Percentiles rank a stretch among this genome's conserved stretches.
phyloP scores from a whole-genome alignment of 345 rosid species.

The Sapria himalayana region DNA sequence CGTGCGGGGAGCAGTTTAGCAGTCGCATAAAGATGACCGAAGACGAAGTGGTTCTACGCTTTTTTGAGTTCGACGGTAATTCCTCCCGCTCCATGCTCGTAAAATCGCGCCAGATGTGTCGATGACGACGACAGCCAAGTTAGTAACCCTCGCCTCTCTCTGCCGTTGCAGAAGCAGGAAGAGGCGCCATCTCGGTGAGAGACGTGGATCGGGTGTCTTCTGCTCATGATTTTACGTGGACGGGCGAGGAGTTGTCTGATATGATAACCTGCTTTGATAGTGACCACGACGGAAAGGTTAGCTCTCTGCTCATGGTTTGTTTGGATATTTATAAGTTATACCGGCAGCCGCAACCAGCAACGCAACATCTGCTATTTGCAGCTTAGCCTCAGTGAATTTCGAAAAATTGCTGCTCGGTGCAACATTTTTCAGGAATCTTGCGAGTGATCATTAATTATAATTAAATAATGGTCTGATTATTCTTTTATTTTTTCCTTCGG shows the following conservation, averaged over 20 bases:
- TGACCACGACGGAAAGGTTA: conserved; percentile 51
- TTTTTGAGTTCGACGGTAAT: conserved; percentile 73
- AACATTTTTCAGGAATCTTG: conserved; percentile 27
- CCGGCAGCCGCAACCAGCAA: background rate
- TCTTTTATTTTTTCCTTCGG: no score
- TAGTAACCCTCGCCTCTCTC: no score
- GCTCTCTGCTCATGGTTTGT: conserved; percentile 3
- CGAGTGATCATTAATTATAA: no score
- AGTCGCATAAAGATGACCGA: conserved; percentile 60
- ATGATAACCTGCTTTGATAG: conserved; percentile 63
- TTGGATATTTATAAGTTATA: background rate
- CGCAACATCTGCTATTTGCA: conserved; percentile 11
- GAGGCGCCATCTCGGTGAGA: conserved; percentile 24
- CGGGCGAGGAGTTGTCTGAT: conserved; percentile 41
- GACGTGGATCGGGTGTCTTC: conserved; percentile 35
- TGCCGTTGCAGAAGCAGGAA: conserved; percentile 57
- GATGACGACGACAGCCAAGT: no score
- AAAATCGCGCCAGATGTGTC: no score
- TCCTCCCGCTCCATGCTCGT: background rate
- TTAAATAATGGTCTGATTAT: no score
- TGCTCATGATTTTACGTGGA: conserved; percentile 60
- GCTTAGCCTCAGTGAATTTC: conserved; percentile 53
- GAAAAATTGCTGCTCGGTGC: conserved; percentile 35
- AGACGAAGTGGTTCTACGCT: conserved; percentile 54
- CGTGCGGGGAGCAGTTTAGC: conserved; percentile 18